phyloP scores from a whole-genome alignment of 371 early-diverging fungal species.

The Amoeboaphelidium protococcarum region DNA sequence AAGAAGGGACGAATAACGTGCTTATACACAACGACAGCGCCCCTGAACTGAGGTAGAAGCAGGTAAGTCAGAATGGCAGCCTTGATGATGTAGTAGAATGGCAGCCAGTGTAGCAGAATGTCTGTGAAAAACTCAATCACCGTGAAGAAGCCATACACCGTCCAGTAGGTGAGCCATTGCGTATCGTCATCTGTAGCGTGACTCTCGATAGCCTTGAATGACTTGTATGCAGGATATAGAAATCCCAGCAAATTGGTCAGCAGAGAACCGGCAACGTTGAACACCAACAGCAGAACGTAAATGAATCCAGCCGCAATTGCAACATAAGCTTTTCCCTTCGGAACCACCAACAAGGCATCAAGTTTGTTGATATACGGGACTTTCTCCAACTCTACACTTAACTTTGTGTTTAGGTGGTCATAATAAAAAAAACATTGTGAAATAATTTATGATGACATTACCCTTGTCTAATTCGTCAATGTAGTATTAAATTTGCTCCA shows the following conservation, averaged over 20 bases:
- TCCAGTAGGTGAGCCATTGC: constrained; percentile 30
- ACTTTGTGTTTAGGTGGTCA: no score
- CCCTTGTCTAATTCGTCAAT: neutral
- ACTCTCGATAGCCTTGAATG: constrained; percentile 70
- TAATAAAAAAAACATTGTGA: no score
- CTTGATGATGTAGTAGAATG: constrained; percentile 81
- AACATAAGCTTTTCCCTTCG: no score
- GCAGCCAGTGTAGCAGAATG: constrained; percentile 41
- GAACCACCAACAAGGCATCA: no score
- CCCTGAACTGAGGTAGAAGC: constrained; percentile 40
- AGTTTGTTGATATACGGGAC: no score
- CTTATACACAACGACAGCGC: constrained; percentile 25
- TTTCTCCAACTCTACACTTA: no score
- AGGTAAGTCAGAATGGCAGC: constrained; percentile 57
- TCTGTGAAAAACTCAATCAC: constrained; percentile 63
- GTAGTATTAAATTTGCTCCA: no score
- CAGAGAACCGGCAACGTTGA: no score
- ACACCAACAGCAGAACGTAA: no score
- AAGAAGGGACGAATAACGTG: constrained; percentile 26
- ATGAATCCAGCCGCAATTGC: no score
- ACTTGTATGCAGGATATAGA: constrained; percentile 39
- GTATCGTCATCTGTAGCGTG: constrained; percentile 45
- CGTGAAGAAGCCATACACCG: constrained; percentile 56
- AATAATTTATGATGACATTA: no score
- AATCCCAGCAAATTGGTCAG: constrained; percentile 15